These are phyloP conservation scores for Trichophaea hybrida DNA, from an alignment of 2,329 filamentous ascomycete species.

Conservation along the genomic window DNA sequence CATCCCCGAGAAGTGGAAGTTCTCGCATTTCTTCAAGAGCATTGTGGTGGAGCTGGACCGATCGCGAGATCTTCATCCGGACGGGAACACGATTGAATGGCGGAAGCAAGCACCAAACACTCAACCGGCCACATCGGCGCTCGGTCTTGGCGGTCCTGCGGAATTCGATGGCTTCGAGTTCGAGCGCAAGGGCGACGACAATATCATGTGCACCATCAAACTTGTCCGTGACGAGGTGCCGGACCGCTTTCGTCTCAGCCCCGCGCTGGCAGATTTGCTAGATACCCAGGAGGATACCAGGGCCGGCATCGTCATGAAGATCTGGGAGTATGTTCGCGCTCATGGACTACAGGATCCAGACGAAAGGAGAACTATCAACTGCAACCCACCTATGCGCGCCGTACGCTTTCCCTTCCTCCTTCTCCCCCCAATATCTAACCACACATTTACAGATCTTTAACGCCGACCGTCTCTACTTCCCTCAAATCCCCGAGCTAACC, in stretches of 20 bases:
- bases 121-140: constrained; percentile 42
- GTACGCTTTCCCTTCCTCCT: constrained; percentile 38
- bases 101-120: constrained; percentile 55
- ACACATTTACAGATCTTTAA: constrained; percentile 48
- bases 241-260: constrained; percentile 68
- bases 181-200: constrained; percentile 82
- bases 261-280: constrained; percentile 65
- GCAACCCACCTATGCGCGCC: constrained; percentile 65
- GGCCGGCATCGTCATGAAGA: constrained; percentile 72
- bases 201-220: constrained; percentile 79
- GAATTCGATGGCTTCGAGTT: constrained; percentile 89
- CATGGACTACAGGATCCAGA: constrained; percentile 85
- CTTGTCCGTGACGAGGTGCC: constrained; percentile 70
- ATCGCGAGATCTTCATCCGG: constrained; percentile 48
- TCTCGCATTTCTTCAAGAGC: constrained; percentile 72
- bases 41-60: constrained; percentile 50
- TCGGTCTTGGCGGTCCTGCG: constrained; percentile 30
- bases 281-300: constrained; percentile 79
- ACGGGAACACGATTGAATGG: constrained; percentile 61
- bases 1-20: constrained; percentile 35
- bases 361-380: constrained; percentile 82
- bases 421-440: constrained; percentile 1
- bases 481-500: constrained; percentile 67
- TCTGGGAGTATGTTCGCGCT: constrained; percentile 88
- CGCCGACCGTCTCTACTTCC: constrained; percentile 68